Conservation (phyloP, 75 land plant species). For the Cryptomeria japonica region DNA sequence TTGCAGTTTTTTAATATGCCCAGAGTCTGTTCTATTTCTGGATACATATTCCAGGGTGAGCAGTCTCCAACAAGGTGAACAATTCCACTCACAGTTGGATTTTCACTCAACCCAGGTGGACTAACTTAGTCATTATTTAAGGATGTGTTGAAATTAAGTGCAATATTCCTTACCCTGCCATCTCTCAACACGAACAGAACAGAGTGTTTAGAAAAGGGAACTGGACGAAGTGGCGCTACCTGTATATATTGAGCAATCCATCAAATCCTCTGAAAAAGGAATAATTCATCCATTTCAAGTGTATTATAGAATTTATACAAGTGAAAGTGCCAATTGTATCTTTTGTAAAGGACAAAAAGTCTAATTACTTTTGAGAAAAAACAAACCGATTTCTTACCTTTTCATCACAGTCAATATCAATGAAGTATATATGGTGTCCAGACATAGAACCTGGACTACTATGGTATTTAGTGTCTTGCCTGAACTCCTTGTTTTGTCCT, state of each 20-base stretch:
- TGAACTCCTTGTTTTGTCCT: neutral
- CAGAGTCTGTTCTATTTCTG: neutral
- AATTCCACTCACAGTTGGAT: neutral
- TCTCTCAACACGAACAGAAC: conserved; percentile 67
- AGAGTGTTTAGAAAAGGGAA: conserved; percentile 58
- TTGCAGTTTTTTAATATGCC: neutral
- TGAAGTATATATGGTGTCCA: conserved; percentile 6
- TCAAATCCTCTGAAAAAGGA: neutral
- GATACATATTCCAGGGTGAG: neutral
- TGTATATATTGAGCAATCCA: conserved; percentile 23
- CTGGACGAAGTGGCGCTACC: conserved; percentile 67
- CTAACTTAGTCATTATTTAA: neutral
- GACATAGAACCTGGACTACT: neutral
- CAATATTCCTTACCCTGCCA: conserved; percentile 65
- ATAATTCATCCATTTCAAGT: neutral
- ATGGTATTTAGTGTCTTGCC: neutral
- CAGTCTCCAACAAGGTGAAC: neutral
- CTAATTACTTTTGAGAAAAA: neutral
- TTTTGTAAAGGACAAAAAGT: neutral
- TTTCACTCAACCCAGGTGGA: neutral
- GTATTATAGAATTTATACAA: neutral
- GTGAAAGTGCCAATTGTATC: neutral
- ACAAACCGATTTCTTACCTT: conserved; percentile 1
- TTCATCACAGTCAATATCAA: conserved; percentile 16
- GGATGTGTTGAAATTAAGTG: neutral